Evolutionary conservation across 495 filamentous ascomycete species (phyloP).

Genomic region (Friedmanniomyces endolithicus): DNA sequence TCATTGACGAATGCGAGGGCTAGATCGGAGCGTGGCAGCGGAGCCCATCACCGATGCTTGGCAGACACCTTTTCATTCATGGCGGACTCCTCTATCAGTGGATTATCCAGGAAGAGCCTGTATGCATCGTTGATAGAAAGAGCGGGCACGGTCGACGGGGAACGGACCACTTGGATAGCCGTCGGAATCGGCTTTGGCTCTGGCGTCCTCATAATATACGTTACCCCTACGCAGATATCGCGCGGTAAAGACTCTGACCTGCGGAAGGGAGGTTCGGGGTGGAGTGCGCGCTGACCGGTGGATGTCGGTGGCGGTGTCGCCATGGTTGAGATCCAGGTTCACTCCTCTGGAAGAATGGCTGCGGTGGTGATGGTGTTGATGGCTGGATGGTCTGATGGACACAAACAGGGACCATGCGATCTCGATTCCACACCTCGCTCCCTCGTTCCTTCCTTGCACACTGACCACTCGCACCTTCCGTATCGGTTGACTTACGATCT

Average conservation of each 20-base stretch:
- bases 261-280: neutral
- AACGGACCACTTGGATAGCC: neutral
- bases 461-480: neutral
- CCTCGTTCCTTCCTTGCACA: neutral
- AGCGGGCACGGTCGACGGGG: neutral
- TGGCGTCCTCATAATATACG: no score
- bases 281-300: no score
- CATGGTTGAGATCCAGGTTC: no score
- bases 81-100: neutral
- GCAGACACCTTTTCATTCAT: neutral
- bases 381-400: no score
- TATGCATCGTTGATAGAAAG: neutral
- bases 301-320: neutral
- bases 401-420: no score
- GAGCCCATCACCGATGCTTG: neutral
- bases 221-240: neutral
- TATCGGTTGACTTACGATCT: conserved; percentile 57
- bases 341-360: no score
- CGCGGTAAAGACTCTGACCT: no score
- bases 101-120: neutral
- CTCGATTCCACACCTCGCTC: neutral
- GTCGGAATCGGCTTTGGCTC: neutral
- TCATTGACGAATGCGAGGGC: neutral
- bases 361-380: no score
- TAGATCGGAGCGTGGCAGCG: no score